Percentiles rank a stretch among this genome's conserved stretches.
phyloP scores from a whole-genome alignment of 345 rosid species.

The Arabidopsis thaliana region DNA sequence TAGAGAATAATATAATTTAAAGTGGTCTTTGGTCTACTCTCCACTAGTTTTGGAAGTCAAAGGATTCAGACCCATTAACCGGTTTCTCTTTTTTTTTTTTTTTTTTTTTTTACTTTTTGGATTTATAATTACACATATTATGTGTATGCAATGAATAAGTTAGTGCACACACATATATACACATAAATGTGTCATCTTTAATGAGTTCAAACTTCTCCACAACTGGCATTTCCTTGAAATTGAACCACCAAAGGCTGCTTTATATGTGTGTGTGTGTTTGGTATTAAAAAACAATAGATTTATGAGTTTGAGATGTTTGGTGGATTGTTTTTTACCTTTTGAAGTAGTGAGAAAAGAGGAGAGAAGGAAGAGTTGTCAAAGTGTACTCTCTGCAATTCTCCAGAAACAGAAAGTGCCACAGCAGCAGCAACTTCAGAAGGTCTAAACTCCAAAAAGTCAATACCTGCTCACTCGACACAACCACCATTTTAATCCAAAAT shows the following conservation, averaged over 20 bases:
- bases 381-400: constrained; percentile 32
- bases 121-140: constrained; percentile 12
- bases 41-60: constrained; percentile 47
- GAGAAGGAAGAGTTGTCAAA: constrained; percentile 42
- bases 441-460: constrained; percentile 83
- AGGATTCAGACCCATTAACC: constrained; percentile 41
- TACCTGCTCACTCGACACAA: constrained; percentile 56
- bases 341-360: constrained; percentile 44
- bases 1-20: constrained; percentile 26
- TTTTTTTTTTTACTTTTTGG: neutral
- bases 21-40: constrained; percentile 43
- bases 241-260: constrained; percentile 19
- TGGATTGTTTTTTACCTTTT: constrained; percentile 39
- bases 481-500: constrained; percentile 41
- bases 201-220: constrained; percentile 36
- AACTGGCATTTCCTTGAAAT: constrained; percentile 33
- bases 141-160: constrained; percentile 30
- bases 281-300: neutral
- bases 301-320: constrained; percentile 17
- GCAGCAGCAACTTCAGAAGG: constrained; percentile 86
- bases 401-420: constrained; percentile 69
- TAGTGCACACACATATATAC: constrained; percentile 31
- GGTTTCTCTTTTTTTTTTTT: constrained; percentile 2
- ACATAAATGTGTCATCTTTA: constrained; percentile 19
- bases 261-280: constrained; percentile 8